Evolutionary conservation across 2,329 filamentous ascomycete genomes (phyloP), one percentile per base, ranked within the genome.

Genomic region (Spiromastix sp.): DNA sequence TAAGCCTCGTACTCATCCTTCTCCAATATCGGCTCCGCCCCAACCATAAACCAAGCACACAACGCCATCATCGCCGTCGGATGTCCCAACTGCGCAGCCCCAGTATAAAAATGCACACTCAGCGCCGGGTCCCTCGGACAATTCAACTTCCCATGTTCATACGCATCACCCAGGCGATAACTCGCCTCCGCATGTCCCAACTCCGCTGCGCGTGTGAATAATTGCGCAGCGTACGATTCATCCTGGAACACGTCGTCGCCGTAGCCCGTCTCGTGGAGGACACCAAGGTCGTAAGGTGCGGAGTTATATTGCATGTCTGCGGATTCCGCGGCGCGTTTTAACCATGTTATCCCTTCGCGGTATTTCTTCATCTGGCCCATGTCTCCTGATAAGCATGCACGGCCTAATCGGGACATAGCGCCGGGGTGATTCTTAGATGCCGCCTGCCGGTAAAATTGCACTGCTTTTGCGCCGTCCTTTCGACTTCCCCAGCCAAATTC

Each of bases 41-140:
- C 91, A 26, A 96, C 82, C 71, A 96, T 82, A 59, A 96, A 98
- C 91, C 91, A 98, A 8, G 91, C 91, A 60, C 91, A 98, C 6
- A 98, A 69, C 4, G 89, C 89, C 87, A 98, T 94, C 86, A 96
- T 96, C 31, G 86, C 89, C 31, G 78, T 73, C 0, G 86, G 71
- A 51, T 95, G 82, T 1, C 85, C 85, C 30, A 73, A 71, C 51
- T 93, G 83, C 2, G 91, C 91, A 9, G 91, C 89, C 17, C 79
- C 81, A 1, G 89, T 98, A 64, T 98, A 98, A 55, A 95, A 98
- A 58, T 98, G 91, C 7, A 98, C 86, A 45, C 86, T 95, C 35
- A 98, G 67, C 2, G 87, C 85, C 2, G 91, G 85, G 56, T 98
- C 91, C 34, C 79, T 77, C 1, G 91, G 91, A 52, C 91, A 98